Percentiles rank a stretch among this genome's conserved stretches.
These are phyloP conservation scores for Pichia membranifaciens DNA, from an alignment of 805 yeast genomes.

Conservation along the genomic window DNA sequence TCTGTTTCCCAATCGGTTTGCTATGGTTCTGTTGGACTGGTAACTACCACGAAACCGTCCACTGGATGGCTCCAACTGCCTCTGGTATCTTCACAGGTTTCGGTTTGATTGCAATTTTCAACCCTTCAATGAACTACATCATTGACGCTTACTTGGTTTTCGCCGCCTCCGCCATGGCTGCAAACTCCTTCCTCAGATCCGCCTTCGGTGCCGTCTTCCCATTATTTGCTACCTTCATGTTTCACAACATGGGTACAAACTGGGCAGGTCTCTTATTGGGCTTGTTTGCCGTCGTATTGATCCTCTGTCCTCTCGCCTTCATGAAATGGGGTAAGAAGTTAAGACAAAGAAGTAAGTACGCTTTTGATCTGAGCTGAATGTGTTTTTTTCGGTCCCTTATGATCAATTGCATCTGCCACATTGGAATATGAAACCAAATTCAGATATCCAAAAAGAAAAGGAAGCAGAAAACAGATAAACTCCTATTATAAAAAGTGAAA, in stretches of 20 bases:
- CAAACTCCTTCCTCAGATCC: slow-evolving; percentile 65
- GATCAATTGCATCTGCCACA: too few relatives aligned
- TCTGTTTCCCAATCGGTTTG: slow-evolving; percentile 70
- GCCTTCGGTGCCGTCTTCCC: slow-evolving; percentile 50
- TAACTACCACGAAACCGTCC: slow-evolving; percentile 58
- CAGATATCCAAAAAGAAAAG: too few relatives aligned
- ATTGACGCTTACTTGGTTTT: slow-evolving; percentile 63
- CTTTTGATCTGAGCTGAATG: slow-evolving; percentile 25
- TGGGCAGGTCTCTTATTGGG: slow-evolving; percentile 79
- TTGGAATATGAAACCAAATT: too few relatives aligned
- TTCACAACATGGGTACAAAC: slow-evolving; percentile 57
- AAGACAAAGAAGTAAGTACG: slow-evolving; percentile 54
- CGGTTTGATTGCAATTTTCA: slow-evolving; percentile 63
- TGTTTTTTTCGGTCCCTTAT: too few relatives aligned
- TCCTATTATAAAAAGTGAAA: too few relatives aligned
- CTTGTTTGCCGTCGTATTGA: slow-evolving; percentile 47
- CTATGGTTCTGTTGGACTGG: slow-evolving; percentile 91
- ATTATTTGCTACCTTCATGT: slow-evolving; percentile 67
- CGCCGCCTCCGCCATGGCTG: slow-evolving; percentile 78
- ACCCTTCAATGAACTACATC: slow-evolving; percentile 65
- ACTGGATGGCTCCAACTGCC: slow-evolving; percentile 76
- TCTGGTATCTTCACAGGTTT: slow-evolving; percentile 61
- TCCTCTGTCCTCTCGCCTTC: slow-evolving; percentile 67
- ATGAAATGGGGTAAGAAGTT: slow-evolving; percentile 50
- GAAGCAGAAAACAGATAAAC: too few relatives aligned